A percentile compares a stretch with the other conserved stretches of the same genome.
These are phyloP conservation scores for Alternaria viburni DNA, from an alignment of 2,329 filamentous ascomycete genomes.

Conservation along the genomic window DNA sequence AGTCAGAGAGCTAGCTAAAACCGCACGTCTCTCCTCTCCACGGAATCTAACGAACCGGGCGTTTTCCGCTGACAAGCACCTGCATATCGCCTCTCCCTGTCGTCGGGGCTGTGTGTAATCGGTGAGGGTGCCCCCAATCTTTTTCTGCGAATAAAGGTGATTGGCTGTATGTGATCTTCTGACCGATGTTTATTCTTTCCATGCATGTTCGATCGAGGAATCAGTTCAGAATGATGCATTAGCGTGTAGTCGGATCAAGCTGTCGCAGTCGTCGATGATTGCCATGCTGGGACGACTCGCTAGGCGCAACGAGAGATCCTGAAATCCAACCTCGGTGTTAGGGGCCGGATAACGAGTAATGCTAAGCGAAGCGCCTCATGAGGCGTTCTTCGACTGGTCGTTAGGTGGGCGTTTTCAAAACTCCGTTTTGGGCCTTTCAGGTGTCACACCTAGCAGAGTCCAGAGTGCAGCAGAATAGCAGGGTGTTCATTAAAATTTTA, in stretches of 20 bases:
- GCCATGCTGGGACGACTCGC: background rate
- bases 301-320: background rate
- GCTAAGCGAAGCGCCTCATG: background rate
- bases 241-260: conserved; percentile 1
- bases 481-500: background rate
- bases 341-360: background rate
- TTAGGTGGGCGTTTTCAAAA: background rate
- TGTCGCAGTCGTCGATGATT: background rate
- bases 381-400: background rate
- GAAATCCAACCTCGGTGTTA: background rate
- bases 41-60: background rate
- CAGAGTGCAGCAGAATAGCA: background rate
- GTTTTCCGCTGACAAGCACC: background rate
- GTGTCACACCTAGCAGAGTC: background rate
- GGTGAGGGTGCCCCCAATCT: background rate
- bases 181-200: conserved; percentile 2
- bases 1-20: background rate
- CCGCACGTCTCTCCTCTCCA: background rate
- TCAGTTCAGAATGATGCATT: background rate
- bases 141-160: background rate
- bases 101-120: background rate
- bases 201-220: background rate
- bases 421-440: no score
- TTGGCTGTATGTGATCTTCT: background rate
- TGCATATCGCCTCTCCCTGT: background rate